Evolutionary conservation across 495 filamentous ascomycete species (phyloP).

Genomic region (Aspergillus biplanus): DNA sequence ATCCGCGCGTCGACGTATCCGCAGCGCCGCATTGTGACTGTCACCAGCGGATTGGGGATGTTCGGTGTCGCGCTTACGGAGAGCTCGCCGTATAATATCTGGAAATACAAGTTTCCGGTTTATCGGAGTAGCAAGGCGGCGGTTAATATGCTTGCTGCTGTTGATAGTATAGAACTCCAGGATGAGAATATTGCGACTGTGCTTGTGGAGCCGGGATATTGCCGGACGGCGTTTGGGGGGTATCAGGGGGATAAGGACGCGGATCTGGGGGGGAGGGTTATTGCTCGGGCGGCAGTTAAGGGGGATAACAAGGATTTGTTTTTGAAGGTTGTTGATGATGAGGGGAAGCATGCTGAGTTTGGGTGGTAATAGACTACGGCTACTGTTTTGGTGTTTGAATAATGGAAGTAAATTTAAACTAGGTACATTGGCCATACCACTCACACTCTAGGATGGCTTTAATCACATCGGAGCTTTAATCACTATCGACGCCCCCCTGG

Average conservation of each 20-base stretch:
- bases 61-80: slow-evolving; percentile 4
- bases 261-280: background rate
- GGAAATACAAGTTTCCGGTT: background rate
- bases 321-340: slow-evolving; percentile 7
- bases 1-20: background rate
- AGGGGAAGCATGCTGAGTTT: slow-evolving; percentile 5
- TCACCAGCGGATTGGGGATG: slow-evolving; percentile 8
- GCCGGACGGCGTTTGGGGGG: slow-evolving; percentile 2
- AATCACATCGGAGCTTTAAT: too few species aligned
- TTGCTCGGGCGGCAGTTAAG: background rate
- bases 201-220: slow-evolving; percentile 3
- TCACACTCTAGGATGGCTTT: too few species aligned
- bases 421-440: too few species aligned
- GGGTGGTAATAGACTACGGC: background rate
- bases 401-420: too few species aligned
- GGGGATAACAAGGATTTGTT: slow-evolving; percentile 5
- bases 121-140: background rate
- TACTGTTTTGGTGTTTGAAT: too few species aligned
- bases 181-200: slow-evolving; percentile 3
- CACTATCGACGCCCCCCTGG: too few species aligned
- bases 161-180: background rate
- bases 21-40: slow-evolving; percentile 5
- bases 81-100: slow-evolving; percentile 1
- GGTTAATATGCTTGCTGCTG: background rate
- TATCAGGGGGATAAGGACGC: slow-evolving; percentile 3